These are phyloP conservation scores for Vitis riparia DNA, from an alignment of 164 flowering plant genomes.

Conservation along the genomic window DNA sequence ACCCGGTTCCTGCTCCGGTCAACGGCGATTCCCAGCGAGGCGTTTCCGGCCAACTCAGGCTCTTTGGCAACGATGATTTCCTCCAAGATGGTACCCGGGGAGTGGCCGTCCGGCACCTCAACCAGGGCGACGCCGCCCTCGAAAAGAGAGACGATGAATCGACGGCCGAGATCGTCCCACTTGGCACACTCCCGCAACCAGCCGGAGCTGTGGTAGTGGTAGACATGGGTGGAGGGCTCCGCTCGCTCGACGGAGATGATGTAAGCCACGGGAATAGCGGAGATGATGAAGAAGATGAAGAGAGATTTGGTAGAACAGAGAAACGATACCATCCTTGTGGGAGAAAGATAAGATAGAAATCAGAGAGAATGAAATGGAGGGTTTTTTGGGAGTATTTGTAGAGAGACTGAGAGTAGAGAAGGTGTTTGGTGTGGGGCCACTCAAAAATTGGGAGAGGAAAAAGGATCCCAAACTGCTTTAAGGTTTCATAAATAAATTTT, in stretches of 20 bases:
- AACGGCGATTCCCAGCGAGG: conserved; percentile 57
- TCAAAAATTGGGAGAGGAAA: too few relatives aligned
- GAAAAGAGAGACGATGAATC: conserved; percentile 71
- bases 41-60: conserved; percentile 56
- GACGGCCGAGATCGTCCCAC: conserved; percentile 69
- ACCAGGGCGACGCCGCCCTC: conserved; percentile 73
- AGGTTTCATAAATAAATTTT: too few relatives aligned
- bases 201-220: conserved; percentile 66
- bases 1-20: conserved; percentile 71
- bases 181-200: conserved; percentile 74
- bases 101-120: conserved; percentile 32
- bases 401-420: too few relatives aligned
- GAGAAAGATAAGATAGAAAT: conserved; percentile 5
- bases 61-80: conserved; percentile 48
- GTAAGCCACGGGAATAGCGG: conserved; percentile 70
- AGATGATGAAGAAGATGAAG: conserved; percentile 40
- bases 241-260: conserved; percentile 56
- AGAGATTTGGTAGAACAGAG: conserved; percentile 48
- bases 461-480: too few relatives aligned
- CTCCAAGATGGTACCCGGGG: conserved; percentile 28
- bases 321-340: conserved; percentile 17
- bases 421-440: too few relatives aligned
- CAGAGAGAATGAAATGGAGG: conserved; percentile 5
- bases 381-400: too few relatives aligned
- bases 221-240: conserved; percentile 43